Evolutionary conservation across 2,329 filamentous ascomycete genomes (phyloP), one percentile per base, ranked within the genome.

Genomic region (Clathrospora elynae): DNA sequence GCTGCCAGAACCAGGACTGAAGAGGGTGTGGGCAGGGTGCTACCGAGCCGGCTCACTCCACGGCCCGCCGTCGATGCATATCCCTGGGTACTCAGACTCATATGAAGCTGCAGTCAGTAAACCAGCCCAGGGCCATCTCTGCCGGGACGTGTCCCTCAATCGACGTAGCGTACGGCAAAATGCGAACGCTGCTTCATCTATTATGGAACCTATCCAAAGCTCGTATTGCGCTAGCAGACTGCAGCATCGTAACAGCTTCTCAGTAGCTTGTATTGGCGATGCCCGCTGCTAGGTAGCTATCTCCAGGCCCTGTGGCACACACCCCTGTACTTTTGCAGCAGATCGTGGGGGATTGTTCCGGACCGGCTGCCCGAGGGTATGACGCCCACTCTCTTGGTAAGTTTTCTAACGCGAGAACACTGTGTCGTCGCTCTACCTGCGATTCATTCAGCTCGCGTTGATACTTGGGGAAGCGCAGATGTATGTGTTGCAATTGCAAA

Each of bases 271-370:
- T 42, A 45, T 51, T 49, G 46, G 51, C 29, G 13, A 19, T 31
- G 29, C 29, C 29, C 29, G 47, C 49, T 44, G 44, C 48, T 51
- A 33, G n/a, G n/a, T n/a, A n/a, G 34, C 41, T 45, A 46, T 44
- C 47, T 45, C 42, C 56, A 46, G 42, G 35, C 51, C 53, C 51
- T 53, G 53, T 43, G 45, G 49, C 49, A 55, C 48, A 44, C 43
- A 38, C 54, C 56, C 59, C 54, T 61, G 51, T 49, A 25, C 50
- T 53, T 42, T 53, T 43, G 44, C 47, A 45, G 44, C 50, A 55
- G 51, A 58, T 58, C 49, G 59, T 59, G 59, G 58, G 55, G 55
- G 53, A 50, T 46, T 38, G 40, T 44, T 25, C 39, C 42, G 56
- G 55, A 51, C 50, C 55, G 52, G 20, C 43, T 47, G 46, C 49